Conservation (phyloP, 352 stramenopile genomes). For the Globisporangium mamillatum region DNA sequence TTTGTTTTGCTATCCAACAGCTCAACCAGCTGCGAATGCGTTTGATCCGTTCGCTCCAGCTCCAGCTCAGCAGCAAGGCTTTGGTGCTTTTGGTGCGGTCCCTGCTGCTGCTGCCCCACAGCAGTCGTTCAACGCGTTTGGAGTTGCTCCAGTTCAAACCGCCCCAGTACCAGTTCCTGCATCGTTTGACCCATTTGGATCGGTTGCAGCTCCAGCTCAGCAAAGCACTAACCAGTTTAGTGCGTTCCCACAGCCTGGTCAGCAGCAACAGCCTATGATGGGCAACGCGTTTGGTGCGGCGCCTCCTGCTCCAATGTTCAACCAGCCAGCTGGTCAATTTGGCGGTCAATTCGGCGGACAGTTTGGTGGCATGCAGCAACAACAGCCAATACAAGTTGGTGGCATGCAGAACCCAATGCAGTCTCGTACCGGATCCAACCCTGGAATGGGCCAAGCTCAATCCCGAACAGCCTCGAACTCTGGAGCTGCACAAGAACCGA, state of each 20-base stretch:
- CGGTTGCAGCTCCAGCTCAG: conserved; percentile 25
- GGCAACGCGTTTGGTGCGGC: conserved; percentile 36
- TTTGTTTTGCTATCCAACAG: conserved; percentile 8
- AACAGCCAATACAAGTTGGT: conserved; percentile 28
- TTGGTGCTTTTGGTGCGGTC: conserved; percentile 36
- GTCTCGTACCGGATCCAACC: conserved; percentile 43
- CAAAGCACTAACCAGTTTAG: conserved; percentile 32
- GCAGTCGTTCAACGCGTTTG: conserved; percentile 63
- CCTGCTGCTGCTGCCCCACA: conserved; percentile 22
- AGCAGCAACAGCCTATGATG: conserved; percentile 45
- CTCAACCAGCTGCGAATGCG: conserved; percentile 29
- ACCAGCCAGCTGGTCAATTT: conserved; percentile 28
- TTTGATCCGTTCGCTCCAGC: conserved; percentile 71
- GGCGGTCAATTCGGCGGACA: conserved; percentile 47
- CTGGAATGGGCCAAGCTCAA: conserved; percentile 21
- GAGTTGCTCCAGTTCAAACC: conserved; percentile 33
- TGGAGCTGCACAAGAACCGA: conserved; percentile 34
- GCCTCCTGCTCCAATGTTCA: conserved; percentile 42
- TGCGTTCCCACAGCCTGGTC: conserved; percentile 33
- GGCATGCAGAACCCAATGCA: conserved; percentile 31
- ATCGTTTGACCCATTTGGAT: conserved; percentile 65
- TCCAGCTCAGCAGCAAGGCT: conserved; percentile 31
- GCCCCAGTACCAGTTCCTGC: conserved; percentile 35
- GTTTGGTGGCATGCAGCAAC: conserved; percentile 41
- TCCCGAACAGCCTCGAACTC: conserved; percentile 28